phyloP scores from a whole-genome alignment of 2,329 filamentous ascomycete genomes.

The Aspergillus costaricaensis region DNA sequence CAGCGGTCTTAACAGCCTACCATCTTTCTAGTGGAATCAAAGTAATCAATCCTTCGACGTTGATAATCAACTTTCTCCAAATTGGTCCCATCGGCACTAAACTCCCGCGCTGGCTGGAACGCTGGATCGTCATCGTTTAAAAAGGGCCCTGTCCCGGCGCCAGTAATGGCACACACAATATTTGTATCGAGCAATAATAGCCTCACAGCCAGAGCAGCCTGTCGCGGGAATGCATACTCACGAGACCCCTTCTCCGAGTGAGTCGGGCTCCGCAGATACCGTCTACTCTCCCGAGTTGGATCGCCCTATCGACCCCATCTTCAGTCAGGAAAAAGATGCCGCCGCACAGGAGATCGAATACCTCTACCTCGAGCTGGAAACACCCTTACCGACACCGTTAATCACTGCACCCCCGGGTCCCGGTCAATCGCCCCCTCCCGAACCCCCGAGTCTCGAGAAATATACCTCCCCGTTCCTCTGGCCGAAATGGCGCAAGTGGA shows the following conservation, averaged over 20 bases:
- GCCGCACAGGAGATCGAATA: constrained; percentile 49
- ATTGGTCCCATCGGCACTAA: neutral
- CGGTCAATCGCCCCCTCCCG: constrained; percentile 49
- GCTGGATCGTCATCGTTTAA: neutral
- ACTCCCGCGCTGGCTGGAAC: neutral
- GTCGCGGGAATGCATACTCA: neutral
- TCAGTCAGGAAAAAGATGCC: neutral
- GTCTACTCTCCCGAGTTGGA: neutral
- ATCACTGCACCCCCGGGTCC: constrained; percentile 33
- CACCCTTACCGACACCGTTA: constrained; percentile 53
- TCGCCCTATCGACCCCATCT: neutral
- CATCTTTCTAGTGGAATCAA: neutral
- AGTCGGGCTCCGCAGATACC: neutral
- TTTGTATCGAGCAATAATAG: neutral
- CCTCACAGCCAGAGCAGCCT: neutral
- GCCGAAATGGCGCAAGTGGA: constrained; percentile 67
- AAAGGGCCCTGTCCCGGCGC: neutral
- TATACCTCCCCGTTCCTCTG: constrained; percentile 74
- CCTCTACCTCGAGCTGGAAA: constrained; percentile 65
- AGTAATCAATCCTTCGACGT: neutral
- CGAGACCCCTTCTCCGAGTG: neutral
- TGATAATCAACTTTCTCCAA: neutral
- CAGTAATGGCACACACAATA: neutral
- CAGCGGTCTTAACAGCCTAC: neutral
- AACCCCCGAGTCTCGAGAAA: constrained; percentile 64